Conservation (phyloP, 2,329 filamentous ascomycete genomes). For the Fusarium annulatum region DNA sequence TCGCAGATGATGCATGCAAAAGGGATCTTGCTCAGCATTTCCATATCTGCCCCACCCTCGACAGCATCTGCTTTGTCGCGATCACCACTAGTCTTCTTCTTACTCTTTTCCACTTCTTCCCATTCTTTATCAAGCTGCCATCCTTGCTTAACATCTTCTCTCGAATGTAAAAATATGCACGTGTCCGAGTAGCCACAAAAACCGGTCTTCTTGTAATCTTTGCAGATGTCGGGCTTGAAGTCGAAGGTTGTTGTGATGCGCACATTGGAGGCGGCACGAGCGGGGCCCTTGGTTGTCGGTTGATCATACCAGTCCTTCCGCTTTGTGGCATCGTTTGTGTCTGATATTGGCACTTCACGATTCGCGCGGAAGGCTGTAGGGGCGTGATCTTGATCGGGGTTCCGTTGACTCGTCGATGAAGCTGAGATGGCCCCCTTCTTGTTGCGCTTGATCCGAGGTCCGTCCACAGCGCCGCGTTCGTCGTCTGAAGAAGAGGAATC, state of each 20-base stretch:
- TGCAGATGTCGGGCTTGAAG: constrained; percentile 92
- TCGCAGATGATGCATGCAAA: constrained; percentile 92
- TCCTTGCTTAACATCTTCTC: constrained; percentile 84
- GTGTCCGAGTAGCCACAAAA: constrained; percentile 57
- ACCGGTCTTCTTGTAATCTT: constrained; percentile 82
- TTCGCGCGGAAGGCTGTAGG: neutral
- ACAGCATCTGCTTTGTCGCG: constrained; percentile 47
- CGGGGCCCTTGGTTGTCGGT: constrained; percentile 73
- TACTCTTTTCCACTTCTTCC: constrained; percentile 83
- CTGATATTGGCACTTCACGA: neutral
- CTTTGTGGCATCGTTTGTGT: neutral
- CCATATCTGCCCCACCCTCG: constrained; percentile 68
- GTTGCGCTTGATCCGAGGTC: neutral
- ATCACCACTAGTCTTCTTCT: constrained; percentile 68
- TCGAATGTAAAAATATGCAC: constrained; percentile 68
- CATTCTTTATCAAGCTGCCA: constrained; percentile 97
- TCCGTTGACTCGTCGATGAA: neutral
- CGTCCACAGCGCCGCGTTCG: neutral
- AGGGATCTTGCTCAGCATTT: constrained; percentile 83
- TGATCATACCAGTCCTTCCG: neutral
- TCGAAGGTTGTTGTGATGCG: constrained; percentile 91
- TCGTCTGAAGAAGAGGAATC: neutral
- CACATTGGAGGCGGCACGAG: constrained; percentile 90
- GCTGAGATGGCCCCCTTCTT: neutral
- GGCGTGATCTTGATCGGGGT: neutral